These are phyloP conservation scores for Rhododendron vialii DNA, from an alignment of 148 eudicot genomes.

Conservation along the genomic window DNA sequence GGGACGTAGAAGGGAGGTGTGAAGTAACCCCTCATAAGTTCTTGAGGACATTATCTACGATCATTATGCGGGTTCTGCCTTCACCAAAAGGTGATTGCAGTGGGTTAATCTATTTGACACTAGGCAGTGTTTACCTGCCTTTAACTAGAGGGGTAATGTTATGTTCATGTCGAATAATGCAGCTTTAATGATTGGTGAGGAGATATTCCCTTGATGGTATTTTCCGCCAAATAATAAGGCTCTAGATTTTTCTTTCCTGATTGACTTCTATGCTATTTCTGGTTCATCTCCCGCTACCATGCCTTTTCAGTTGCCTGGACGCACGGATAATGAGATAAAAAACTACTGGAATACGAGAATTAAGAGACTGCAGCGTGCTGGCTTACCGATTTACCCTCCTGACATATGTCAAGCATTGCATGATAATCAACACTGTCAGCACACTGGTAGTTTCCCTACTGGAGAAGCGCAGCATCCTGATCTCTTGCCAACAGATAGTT, in stretches of 20 bases:
- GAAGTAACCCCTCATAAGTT: neutral
- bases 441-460: neutral
- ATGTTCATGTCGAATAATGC: neutral
- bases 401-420: constrained; percentile 20
- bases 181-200: neutral
- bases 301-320: constrained; percentile 26
- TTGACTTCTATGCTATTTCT: neutral
- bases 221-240: neutral
- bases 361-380: constrained; percentile 28
- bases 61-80: neutral
- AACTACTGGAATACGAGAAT: constrained; percentile 31
- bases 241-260: neutral
- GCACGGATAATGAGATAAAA: constrained; percentile 29
- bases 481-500: constrained; percentile 14
- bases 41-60: neutral
- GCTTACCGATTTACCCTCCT: constrained; percentile 30
- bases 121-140: neutral
- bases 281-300: neutral
- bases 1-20: neutral
- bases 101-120: neutral
- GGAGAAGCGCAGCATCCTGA: constrained; percentile 7
- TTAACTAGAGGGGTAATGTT: neutral
- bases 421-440: constrained; percentile 15
- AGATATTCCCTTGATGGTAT: neutral
- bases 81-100: neutral